phyloP scores from a whole-genome alignment of 352 stramenopile genomes.

The Globisporangium megalacanthum region DNA sequence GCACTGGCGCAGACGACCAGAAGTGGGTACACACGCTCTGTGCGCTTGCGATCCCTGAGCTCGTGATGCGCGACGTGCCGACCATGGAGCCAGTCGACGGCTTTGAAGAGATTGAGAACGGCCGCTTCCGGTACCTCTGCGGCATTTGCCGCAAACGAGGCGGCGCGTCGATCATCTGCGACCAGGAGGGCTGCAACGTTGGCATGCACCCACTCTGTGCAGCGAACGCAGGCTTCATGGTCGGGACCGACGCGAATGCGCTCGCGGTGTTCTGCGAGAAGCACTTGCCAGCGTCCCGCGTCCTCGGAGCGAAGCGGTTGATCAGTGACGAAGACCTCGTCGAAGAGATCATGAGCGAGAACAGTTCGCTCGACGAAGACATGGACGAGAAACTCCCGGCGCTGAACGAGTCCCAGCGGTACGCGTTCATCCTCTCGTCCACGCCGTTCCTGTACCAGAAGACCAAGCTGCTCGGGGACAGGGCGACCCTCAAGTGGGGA shows the following conservation, averaged over 20 bases:
- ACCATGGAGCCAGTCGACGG: constrained; percentile 80
- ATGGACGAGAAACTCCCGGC: constrained; percentile 40
- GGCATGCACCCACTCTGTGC: constrained; percentile 75
- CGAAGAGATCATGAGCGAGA: constrained; percentile 80
- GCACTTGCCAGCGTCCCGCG: constrained; percentile 58
- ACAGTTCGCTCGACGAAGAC: constrained; percentile 34
- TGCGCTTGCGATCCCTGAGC: constrained; percentile 78
- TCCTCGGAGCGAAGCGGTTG: constrained; percentile 73
- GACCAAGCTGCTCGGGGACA: constrained; percentile 36
- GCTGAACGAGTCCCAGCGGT: constrained; percentile 36
- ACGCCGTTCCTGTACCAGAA: constrained; percentile 54
- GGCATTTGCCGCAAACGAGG: constrained; percentile 75
- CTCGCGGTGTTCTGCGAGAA: constrained; percentile 81
- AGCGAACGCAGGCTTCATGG: constrained; percentile 73
- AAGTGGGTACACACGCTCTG: constrained; percentile 86
- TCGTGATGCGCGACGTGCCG: constrained; percentile 77
- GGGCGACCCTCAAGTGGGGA: constrained; percentile 31
- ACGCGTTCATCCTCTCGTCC: constrained; percentile 73
- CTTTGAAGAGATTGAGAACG: constrained; percentile 81
- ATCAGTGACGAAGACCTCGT: constrained; percentile 82
- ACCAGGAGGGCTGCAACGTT: constrained; percentile 74
- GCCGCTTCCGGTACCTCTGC: constrained; percentile 76
- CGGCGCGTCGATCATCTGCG: constrained; percentile 73
- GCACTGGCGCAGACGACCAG: constrained; percentile 27
- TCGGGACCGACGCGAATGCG: constrained; percentile 63